Base-by-base conservation (phyloP, 1,284 basidiomycete species). In the Ganoderma multipileum region DNA sequence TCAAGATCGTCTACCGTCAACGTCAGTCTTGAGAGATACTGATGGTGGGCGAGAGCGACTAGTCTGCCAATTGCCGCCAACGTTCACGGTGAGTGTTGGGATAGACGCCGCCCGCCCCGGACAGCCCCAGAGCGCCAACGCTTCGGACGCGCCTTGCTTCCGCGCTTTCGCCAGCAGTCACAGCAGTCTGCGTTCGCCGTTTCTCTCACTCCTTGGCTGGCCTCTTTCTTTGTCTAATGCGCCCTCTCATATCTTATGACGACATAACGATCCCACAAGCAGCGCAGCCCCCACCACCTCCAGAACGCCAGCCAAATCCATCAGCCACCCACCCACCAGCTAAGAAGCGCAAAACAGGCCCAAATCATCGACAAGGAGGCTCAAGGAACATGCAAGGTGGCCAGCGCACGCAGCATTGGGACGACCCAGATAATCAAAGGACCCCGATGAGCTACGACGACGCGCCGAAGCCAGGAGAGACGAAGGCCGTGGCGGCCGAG, bases 341-440 rank as follows among this genome's bases (percentile, higher is more conserved):
- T 1, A 79, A 79, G 71, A 77, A 75, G 73, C 75, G 78, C 61
- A 78, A 73, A 72, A 73, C 72, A 12, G 69, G 70, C 62, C 74
- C 68, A 63, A 75, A 74, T 58, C 68, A 72, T 23, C 60, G 72
- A 20, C 68, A 64, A 12, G 54, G 70, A 9, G 63, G 69, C 60
- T 26, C 28, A 0, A 55, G 68, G 60, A 58, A 63, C 52, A 64
- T 61, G 73, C 71, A 68, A 11, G n/a, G 20, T n/a, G 36, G 33
- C 28, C 75, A 72, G 63, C 68, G 75, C 54, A 66, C 78, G 42
- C 79, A 80, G 67, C 83, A 85, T 64, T 85, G 85, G 83, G 83
- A 86, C 69, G 83, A 85, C 65, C 83, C 83, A 12, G 82, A 81
- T 4, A 75, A 66, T 9, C 59, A 77, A 9, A 66, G 74, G 2